Percentiles rank a stretch among this genome's conserved stretches.
Evolutionary conservation across 768 basidiomycete genomes (phyloP).

Genomic region (Multifurca ochricompacta): DNA sequence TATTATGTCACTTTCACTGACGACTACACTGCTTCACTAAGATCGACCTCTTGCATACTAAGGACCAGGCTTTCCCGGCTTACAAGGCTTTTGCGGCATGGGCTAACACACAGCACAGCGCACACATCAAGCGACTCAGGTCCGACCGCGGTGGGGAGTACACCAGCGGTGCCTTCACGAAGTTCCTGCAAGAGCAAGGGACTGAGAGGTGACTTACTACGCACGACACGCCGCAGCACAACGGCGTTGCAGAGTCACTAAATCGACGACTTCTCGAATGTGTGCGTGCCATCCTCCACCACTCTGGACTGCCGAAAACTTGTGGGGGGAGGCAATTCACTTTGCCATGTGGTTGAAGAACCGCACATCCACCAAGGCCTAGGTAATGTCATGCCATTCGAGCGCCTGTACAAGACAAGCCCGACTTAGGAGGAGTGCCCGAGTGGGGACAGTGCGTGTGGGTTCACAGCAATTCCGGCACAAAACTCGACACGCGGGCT

Average conservation of each 20-base stretch:
- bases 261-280: conserved; percentile 1
- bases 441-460: too few species aligned
- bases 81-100: too few species aligned
- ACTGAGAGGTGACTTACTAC: conserved; percentile 3
- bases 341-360: conserved; percentile 1
- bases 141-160: conserved; percentile 4
- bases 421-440: neutral
- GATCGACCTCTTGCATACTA: too few species aligned
- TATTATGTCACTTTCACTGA: conserved; percentile 29
- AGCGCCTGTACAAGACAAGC: neutral
- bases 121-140: too few species aligned
- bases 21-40: conserved; percentile 21
- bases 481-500: too few species aligned
- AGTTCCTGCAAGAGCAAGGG: neutral
- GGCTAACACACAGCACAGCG: too few species aligned
- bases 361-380: neutral
- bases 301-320: too few species aligned
- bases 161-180: neutral
- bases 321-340: too few species aligned
- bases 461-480: too few species aligned
- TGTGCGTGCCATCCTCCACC: too few species aligned
- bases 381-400: neutral
- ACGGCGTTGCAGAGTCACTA: neutral
- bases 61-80: too few species aligned
- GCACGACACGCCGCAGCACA: too few species aligned